Base-by-base conservation (phyloP, 306 rosid species). In the Begonia masoniana region DNA sequence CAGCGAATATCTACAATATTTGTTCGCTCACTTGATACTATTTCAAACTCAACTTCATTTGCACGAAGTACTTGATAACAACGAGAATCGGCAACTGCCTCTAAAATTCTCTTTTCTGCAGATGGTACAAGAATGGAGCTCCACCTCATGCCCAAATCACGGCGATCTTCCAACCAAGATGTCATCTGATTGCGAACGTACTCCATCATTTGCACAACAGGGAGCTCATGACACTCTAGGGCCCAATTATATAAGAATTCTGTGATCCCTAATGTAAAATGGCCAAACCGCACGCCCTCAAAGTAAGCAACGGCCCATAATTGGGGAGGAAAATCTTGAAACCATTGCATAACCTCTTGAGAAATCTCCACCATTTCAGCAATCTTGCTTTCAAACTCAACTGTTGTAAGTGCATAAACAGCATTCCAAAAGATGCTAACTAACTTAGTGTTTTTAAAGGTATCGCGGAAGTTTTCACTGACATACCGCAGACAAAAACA, bases 21-120 rank as follows among this genome's bases (percentile, higher is more conserved):
- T 64, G 97, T 91, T 71, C 96, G 80, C 64, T 91, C 97, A 5
- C 88, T 91, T 12, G 97, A 91, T 59, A 91, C 97, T 65, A 89
- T 89, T 76, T 85, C 97, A 71, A 89, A 89, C 68, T 89, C 97
- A 61, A 89, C 89, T 74, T 89, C 97, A 58, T 89, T 89, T 31
- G 97, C 97, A 9, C 97, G 89, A 57, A 89, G 87, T 15, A 89
- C 97, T 79, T 91, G 97, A 63, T 91, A 91, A 74, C 97, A 91
- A 41, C 68, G 94, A 65, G 97, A 88, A 75, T 91, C 97, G 12
- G 94, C 76, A 54, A 91, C 77, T 21, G 97, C 97, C 71, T 91
- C 97, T 12, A 76, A 50, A 62, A 83, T 79, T 23, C 84, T 73
- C 79, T 83, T 91, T 79, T 91, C 97, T 6, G 96, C 88, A 41